These are phyloP conservation scores for Camellia lanceoleosa DNA, from an alignment of 148 eudicot species.

Conservation along the genomic window DNA sequence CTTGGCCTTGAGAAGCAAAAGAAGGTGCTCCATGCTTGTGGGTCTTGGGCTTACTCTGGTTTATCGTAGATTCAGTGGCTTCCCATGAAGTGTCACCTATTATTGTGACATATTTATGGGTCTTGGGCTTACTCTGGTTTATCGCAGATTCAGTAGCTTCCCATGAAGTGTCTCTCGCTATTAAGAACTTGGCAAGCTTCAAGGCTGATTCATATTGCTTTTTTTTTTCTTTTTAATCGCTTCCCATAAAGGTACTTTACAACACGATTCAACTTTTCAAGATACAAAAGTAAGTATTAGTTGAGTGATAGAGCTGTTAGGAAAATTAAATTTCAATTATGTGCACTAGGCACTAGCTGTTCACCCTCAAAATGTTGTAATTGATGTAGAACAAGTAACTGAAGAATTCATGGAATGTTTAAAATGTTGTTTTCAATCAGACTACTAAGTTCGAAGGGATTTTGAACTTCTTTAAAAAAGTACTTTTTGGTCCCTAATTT, in stretches of 20 bases:
- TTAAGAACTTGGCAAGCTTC: neutral
- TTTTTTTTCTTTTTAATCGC: neutral
- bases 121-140: conserved; percentile 3
- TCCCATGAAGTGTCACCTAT: neutral
- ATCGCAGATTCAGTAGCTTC: neutral
- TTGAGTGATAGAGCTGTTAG: neutral
- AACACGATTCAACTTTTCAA: neutral
- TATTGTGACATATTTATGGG: neutral
- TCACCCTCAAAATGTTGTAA: neutral
- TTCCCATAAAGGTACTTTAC: neutral
- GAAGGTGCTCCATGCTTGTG: neutral
- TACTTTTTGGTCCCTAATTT: too few relatives aligned
- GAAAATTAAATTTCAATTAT: too few relatives aligned
- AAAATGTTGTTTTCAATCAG: too few relatives aligned
- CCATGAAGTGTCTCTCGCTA: neutral
- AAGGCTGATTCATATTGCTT: neutral
- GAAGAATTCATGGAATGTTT: too few relatives aligned
- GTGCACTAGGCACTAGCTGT: neutral
- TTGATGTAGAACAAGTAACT: too few relatives aligned
- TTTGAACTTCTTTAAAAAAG: too few relatives aligned
- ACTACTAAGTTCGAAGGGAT: too few relatives aligned
- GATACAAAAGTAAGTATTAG: neutral
- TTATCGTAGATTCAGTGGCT: neutral
- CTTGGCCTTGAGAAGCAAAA: neutral
- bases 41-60: conserved; percentile 3